Evolutionary conservation across 73 alveolate genomes (phyloP).

Genomic region (Durusdinium trenchii): DNA sequence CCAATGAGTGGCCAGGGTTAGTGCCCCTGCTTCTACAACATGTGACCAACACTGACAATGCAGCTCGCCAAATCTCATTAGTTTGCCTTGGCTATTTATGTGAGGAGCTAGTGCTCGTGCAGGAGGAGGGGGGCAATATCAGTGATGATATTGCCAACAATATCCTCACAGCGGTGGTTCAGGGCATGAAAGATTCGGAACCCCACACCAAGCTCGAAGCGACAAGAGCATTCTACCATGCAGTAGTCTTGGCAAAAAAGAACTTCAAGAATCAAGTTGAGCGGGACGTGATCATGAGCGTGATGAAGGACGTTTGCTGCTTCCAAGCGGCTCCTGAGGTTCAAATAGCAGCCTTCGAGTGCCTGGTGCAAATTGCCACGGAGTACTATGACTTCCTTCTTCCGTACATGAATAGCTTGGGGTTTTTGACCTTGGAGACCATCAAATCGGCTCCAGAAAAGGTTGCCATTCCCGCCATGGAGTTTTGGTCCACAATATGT

Average conservation of each 20-base stretch:
- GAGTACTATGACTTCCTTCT: conserved; percentile 46
- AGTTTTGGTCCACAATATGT: conserved; percentile 91
- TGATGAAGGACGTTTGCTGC: conserved; percentile 67
- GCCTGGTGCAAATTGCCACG: conserved; percentile 95
- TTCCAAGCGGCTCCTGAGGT: conserved; percentile 76
- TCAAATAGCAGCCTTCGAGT: conserved; percentile 93
- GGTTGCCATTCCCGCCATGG: conserved; percentile 95
- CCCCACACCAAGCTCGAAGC: conserved; percentile 89
- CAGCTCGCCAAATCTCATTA: conserved; percentile 86
- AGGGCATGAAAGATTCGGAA: conserved; percentile 93
- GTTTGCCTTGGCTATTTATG: conserved; percentile 85
- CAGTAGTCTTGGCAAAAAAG: conserved; percentile 82
- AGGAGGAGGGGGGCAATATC: conserved; percentile 94
- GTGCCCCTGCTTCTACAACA: conserved; percentile 74
- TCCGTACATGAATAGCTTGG: conserved; percentile 88
- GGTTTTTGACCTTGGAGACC: conserved; percentile 80
- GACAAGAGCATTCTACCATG: conserved; percentile 83
- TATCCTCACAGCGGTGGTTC: conserved; percentile 90
- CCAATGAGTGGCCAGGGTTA: conserved; percentile 67
- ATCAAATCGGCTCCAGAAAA: conserved; percentile 80
- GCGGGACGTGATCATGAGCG: conserved; percentile 95
- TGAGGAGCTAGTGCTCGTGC: conserved; percentile 92
- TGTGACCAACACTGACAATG: conserved; percentile 80
- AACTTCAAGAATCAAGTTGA: conserved; percentile 80
- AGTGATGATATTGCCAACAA: conserved; percentile 93